Evolutionary conservation across 306 rosid species (phyloP).

Genomic region (Astragalus membranaceus): DNA sequence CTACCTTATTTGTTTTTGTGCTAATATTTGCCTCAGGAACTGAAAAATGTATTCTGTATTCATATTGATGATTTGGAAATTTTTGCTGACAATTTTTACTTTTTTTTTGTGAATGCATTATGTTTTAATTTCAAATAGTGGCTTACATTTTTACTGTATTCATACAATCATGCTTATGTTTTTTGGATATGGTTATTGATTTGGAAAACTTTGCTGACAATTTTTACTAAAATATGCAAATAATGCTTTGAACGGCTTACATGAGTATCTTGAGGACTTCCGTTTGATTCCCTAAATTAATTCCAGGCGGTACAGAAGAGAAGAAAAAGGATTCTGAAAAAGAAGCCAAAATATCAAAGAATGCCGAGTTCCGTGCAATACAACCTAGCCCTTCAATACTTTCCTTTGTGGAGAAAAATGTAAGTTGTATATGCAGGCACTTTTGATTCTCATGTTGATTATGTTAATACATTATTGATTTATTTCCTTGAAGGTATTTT

Average conservation of each 20-base stretch:
- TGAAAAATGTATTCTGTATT: background rate
- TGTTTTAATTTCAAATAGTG: background rate
- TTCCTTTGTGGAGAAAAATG: slow-evolving; percentile 86
- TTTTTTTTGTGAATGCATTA: background rate
- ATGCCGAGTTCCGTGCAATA: slow-evolving; percentile 85
- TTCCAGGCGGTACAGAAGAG: slow-evolving; percentile 50
- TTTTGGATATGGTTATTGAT: no score
- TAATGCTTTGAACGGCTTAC: no score
- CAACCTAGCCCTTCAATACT: slow-evolving; percentile 84
- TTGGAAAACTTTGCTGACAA: no score
- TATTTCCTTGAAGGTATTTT: slow-evolving; percentile 13
- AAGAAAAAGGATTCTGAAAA: slow-evolving; percentile 46
- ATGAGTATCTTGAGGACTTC: slow-evolving; percentile 1
- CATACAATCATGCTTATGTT: no score
- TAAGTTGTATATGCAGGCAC: slow-evolving; percentile 48
- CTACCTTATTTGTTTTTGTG: background rate
- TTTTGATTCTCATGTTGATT: slow-evolving; percentile 22
- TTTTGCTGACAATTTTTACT: background rate
- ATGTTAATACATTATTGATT: background rate
- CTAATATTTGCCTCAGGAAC: background rate
- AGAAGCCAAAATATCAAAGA: slow-evolving; percentile 59
- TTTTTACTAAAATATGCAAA: no score
- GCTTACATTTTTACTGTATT: no score
- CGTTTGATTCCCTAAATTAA: slow-evolving; percentile 17
- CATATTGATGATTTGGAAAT: background rate